Evolutionary conservation across 495 filamentous ascomycete species (phyloP).

Genomic region (Podospora pseudocomata): DNA sequence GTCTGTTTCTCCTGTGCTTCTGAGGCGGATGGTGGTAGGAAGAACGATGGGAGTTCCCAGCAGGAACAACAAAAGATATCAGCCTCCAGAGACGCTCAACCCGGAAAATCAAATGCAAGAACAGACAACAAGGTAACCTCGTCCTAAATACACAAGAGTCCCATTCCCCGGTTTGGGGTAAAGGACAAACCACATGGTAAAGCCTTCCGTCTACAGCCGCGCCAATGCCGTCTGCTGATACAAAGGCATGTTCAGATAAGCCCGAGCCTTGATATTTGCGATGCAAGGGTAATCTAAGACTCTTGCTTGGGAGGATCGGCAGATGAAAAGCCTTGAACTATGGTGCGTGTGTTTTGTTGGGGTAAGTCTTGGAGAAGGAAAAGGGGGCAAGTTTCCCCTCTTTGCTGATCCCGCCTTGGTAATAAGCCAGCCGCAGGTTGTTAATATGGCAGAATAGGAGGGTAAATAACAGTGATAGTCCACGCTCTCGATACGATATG

Average conservation of each 20-base stretch:
- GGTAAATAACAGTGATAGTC: not conserved
- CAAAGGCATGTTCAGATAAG: not conserved
- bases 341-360: not conserved
- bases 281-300: not conserved
- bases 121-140: not conserved
- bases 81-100: not conserved
- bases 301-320: not conserved
- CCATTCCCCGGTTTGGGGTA: conserved; percentile 1
- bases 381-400: not conserved
- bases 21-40: not conserved
- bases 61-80: not conserved
- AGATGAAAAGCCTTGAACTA: not conserved
- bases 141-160: not conserved
- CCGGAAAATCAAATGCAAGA: not conserved
- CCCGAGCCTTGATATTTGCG: not conserved
- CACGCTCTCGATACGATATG: not conserved
- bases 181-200: not conserved
- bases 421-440: not conserved
- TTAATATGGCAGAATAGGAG: conserved; percentile 15
- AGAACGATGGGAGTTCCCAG: not conserved
- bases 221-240: not conserved
- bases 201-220: not conserved
- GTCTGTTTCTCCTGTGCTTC: not conserved
- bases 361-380: not conserved
- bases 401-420: not conserved